Percentiles rank a stretch among this genome's conserved stretches.
Conservation (phyloP, 495 filamentous ascomycete genomes). For the Podospora fimiseda region DNA sequence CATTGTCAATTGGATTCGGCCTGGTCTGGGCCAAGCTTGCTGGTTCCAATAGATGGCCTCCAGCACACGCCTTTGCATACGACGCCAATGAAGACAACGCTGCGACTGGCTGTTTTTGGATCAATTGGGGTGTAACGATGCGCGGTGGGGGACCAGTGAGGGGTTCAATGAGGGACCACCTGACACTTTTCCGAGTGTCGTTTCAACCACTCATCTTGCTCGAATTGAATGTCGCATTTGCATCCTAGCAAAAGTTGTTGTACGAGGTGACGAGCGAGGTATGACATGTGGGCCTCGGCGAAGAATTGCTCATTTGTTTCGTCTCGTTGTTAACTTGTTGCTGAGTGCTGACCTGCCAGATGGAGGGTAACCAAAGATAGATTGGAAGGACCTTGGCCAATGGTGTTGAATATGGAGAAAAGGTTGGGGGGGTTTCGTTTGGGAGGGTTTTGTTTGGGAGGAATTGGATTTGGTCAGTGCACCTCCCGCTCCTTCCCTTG, state of each 20-base stretch:
- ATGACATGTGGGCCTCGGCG: slow-evolving; percentile 5
- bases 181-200: slow-evolving; percentile 21
- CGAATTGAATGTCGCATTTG: slow-evolving; percentile 15
- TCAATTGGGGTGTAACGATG: slow-evolving; percentile 16
- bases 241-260: slow-evolving; percentile 6
- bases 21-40: not conserved
- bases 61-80: not conserved
- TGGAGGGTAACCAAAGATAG: not conserved
- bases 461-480: slow-evolving; percentile 3
- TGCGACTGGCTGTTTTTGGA: slow-evolving; percentile 21
- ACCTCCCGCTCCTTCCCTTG: not conserved
- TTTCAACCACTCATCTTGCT: slow-evolving; percentile 7
- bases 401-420: not conserved
- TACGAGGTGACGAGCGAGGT: too few species aligned
- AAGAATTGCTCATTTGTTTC: not conserved
- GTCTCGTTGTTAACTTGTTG: not conserved
- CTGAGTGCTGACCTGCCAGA: not conserved
- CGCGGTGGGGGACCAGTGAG: slow-evolving; percentile 21
- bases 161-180: slow-evolving; percentile 25
- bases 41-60: not conserved
- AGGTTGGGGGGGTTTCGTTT: not conserved
- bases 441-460: not conserved
- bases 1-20: not conserved
- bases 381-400: not conserved
- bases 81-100: slow-evolving; percentile 4